A percentile compares a stretch with the other conserved stretches of the same genome.
These are phyloP conservation scores for Boletellus sp. DNA, from an alignment of 768 basidiomycete species.

Conservation along the genomic window DNA sequence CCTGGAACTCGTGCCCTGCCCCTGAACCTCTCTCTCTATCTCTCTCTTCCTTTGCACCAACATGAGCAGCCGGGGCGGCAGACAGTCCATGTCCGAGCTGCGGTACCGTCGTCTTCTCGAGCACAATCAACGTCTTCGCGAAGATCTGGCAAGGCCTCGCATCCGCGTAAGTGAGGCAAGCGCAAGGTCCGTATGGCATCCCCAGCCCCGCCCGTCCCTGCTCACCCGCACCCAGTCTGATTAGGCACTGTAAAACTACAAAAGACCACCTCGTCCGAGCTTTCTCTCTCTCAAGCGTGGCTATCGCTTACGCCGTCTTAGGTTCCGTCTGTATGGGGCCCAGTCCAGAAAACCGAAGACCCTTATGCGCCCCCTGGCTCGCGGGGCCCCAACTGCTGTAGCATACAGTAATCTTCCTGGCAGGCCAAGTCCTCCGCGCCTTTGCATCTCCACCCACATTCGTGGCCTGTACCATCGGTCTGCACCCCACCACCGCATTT, in stretches of 20 bases:
- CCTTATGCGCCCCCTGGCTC: conserved; percentile 77
- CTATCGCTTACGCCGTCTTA: conserved; percentile 32
- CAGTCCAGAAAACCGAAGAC: conserved; percentile 87
- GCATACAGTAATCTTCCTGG: conserved; percentile 45
- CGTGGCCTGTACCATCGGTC: conserved; percentile 8
- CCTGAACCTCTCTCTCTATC: too few relatives aligned
- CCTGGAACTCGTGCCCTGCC: conserved; percentile 1
- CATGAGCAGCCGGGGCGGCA: conserved; percentile 63
- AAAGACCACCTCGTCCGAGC: conserved; percentile 61
- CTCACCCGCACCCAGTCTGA: conserved; percentile 44
- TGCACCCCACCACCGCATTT: conserved; percentile 15
- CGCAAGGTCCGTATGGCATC: conserved; percentile 45
- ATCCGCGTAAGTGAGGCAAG: conserved; percentile 72
- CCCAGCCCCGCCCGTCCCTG: conserved; percentile 5
- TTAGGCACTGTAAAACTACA: conserved; percentile 71
- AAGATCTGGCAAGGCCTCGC: conserved; percentile 69
- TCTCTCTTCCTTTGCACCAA: conserved; percentile 6
- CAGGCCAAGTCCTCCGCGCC: background rate
- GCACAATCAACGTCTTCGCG: conserved; percentile 68
- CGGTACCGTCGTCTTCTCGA: conserved; percentile 75
- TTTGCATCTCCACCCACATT: background rate
- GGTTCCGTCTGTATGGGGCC: conserved; percentile 97
- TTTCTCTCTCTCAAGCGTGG: conserved; percentile 1
- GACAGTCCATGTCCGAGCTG: conserved; percentile 76
- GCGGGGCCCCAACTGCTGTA: conserved; percentile 51